Evolutionary conservation across 768 basidiomycete species (phyloP).

Genomic region (Boletus sensibilis): DNA sequence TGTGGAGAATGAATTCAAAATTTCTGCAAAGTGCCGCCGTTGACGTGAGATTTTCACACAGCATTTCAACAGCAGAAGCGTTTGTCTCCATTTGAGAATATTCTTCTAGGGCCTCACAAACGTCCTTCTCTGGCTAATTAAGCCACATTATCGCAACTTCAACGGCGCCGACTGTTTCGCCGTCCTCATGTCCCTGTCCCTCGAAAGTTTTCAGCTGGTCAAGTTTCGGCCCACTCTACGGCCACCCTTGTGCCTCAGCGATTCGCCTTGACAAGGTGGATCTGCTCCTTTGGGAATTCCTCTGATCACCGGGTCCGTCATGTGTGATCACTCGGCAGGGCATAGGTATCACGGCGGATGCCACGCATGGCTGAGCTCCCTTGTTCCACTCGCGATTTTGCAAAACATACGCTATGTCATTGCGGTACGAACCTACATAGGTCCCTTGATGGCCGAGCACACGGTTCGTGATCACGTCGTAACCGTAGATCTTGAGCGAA

Average conservation of each 20-base stretch:
- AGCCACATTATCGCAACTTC: conserved; percentile 6
- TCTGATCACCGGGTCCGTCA: background rate
- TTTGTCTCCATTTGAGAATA: too few relatives aligned
- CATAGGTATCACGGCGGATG: background rate
- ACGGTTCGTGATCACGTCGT: background rate
- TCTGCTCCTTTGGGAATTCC: background rate
- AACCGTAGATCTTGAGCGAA: conserved; percentile 2
- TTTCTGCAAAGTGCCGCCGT: background rate
- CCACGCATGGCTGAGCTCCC: background rate
- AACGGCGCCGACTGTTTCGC: conserved; percentile 18
- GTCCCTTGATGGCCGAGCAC: conserved; percentile 3
- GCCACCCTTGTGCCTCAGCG: background rate
- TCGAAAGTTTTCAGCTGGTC: background rate
- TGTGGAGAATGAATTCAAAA: background rate
- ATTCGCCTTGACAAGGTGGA: background rate
- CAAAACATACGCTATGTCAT: background rate
- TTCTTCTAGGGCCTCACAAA: too few relatives aligned
- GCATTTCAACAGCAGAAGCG: background rate
- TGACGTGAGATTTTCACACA: background rate
- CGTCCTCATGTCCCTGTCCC: background rate
- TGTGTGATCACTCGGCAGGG: background rate
- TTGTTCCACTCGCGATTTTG: too few relatives aligned
- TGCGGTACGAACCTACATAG: background rate
- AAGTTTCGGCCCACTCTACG: background rate
- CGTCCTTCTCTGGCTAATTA: background rate